phyloP scores from a whole-genome alignment of 2,329 filamentous ascomycete genomes.

The Decorospora gaudefroyi region DNA sequence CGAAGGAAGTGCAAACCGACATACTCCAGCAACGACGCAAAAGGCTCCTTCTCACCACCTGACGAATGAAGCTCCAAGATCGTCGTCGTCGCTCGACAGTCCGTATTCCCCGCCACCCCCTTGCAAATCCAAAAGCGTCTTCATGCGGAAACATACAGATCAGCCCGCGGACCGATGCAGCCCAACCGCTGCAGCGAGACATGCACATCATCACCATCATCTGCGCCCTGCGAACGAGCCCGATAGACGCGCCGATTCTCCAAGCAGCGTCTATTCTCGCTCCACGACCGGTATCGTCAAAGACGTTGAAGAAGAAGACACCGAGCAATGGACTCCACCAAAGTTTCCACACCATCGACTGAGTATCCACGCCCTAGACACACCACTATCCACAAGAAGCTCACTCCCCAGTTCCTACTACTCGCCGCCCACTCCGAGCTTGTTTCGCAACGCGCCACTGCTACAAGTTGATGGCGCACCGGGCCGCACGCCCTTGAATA shows the following conservation, averaged over 20 bases:
- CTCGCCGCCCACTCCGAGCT: not conserved
- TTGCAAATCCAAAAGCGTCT: not conserved
- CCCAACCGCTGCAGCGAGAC: not conserved
- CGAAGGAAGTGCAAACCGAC: not conserved
- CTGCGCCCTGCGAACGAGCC: not conserved
- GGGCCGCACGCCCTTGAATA: no score
- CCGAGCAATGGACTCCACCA: not conserved
- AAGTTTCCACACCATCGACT: not conserved
- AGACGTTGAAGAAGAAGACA: not conserved
- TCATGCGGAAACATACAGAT: not conserved
- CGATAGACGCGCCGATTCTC: not conserved
- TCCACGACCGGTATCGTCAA: constrained; percentile 3
- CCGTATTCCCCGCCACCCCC: not conserved
- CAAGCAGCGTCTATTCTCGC: constrained; percentile 12
- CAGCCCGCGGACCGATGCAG: no score
- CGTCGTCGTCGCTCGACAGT: not conserved
- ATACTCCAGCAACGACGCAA: not conserved
- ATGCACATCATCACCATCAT: not conserved
- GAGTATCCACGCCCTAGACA: not conserved
- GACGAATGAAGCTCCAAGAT: not conserved
- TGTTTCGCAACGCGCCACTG: not conserved
- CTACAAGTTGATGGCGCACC: not conserved
- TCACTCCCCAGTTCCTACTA: not conserved
- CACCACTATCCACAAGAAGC: not conserved
- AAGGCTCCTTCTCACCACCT: not conserved